A percentile compares a stretch with the other conserved stretches of the same genome.
Evolutionary conservation across 176 grass and related monocot species (phyloP).

Genomic region (Eremochloa ophiuroides): DNA sequence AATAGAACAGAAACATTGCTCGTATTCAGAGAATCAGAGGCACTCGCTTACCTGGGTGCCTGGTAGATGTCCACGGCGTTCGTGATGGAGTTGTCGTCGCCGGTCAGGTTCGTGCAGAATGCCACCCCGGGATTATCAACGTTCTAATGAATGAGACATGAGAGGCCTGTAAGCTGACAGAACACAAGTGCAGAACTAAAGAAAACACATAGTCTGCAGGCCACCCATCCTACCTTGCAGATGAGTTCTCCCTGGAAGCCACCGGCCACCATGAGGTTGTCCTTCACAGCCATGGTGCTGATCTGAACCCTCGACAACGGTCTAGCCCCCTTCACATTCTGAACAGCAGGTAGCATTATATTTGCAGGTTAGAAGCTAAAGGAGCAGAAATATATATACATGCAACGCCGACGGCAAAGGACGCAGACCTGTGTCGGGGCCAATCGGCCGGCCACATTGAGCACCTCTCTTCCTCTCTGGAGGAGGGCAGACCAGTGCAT

Average conservation of each 20-base stretch:
- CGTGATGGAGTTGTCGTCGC: conserved; percentile 63
- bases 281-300: conserved; percentile 65
- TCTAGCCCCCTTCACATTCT: conserved; percentile 39
- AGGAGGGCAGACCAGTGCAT: conserved; percentile 79
- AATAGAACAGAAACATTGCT: background rate
- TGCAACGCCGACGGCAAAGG: background rate
- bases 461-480: conserved; percentile 47
- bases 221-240: conserved; percentile 51
- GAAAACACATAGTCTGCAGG: background rate
- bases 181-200: background rate
- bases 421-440: conserved; percentile 33
- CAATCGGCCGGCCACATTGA: conserved; percentile 51
- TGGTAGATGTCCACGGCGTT: conserved; percentile 66
- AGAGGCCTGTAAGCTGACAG: background rate
- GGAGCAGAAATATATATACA: no score
- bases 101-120: conserved; percentile 58
- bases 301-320: conserved; percentile 70
- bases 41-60: conserved; percentile 45
- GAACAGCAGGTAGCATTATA: background rate
- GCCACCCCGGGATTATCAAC: conserved; percentile 51
- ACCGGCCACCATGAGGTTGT: conserved; percentile 70
- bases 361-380: background rate
- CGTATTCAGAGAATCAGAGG: background rate
- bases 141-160: conserved; percentile 27
- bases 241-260: conserved; percentile 86